These are phyloP conservation scores for Rhododendron vialii DNA, from an alignment of 148 eudicot species.

Conservation along the genomic window DNA sequence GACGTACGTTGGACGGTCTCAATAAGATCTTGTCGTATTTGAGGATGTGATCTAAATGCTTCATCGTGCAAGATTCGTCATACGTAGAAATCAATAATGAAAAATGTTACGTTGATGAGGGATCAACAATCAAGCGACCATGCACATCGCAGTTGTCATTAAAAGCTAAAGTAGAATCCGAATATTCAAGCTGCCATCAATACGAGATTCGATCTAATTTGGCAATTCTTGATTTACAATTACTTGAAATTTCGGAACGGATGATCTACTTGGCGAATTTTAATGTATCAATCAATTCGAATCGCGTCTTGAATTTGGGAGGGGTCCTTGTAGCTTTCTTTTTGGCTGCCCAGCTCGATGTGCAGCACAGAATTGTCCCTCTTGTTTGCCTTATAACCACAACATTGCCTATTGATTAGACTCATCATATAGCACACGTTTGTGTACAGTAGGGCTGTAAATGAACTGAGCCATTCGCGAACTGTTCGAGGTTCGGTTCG, in stretches of 20 bases:
- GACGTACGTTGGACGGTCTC: neutral
- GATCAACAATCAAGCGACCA: neutral
- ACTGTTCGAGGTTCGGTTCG: too few relatives aligned
- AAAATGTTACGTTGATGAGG: neutral
- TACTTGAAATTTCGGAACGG: neutral
- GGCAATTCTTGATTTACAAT: neutral
- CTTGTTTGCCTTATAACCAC: neutral
- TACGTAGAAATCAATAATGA: neutral
- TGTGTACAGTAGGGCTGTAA: too few relatives aligned
- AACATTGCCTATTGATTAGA: neutral
- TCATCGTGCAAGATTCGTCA: neutral
- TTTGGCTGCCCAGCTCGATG: neutral
- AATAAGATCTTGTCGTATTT: neutral
- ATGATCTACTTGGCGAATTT: neutral
- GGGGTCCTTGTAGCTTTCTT: too few relatives aligned
- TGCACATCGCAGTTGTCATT: neutral
- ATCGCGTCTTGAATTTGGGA: neutral
- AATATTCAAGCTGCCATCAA: neutral
- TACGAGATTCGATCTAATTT: too few relatives aligned
- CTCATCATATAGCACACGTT: neutral
- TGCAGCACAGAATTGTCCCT: neutral
- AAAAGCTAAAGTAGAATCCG: neutral
- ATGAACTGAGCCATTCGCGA: too few relatives aligned
- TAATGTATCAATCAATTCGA: neutral
- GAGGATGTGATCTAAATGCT: neutral